A percentile compares a stretch with the other conserved stretches of the same genome.
These are phyloP conservation scores for Paraconiothyrium sp. DNA, from an alignment of 2,329 filamentous ascomycete genomes.

Conservation along the genomic window DNA sequence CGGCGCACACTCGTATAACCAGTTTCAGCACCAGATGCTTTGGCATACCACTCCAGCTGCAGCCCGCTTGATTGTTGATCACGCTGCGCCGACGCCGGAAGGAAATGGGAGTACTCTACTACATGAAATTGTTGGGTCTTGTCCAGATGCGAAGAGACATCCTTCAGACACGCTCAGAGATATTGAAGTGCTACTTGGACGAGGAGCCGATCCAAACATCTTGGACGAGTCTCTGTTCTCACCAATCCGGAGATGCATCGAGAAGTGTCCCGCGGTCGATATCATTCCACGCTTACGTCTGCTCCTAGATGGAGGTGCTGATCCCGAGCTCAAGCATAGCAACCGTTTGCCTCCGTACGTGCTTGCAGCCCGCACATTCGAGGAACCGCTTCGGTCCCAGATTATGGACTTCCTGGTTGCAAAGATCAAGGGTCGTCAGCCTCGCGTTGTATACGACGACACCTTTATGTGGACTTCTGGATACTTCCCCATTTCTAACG, in stretches of 20 bases:
- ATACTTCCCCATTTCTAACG: slow-evolving; percentile 40
- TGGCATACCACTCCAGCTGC: slow-evolving; percentile 44
- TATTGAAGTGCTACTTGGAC: slow-evolving; percentile 37
- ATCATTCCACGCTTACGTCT: slow-evolving; percentile 34
- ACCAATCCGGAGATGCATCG: slow-evolving; percentile 39
- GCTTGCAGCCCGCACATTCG: slow-evolving; percentile 38
- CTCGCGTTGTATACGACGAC: slow-evolving; percentile 19
- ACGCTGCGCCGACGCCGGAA: slow-evolving; percentile 18
- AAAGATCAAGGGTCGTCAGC: slow-evolving; percentile 33
- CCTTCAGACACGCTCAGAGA: slow-evolving; percentile 42
- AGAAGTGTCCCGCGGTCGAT: slow-evolving; percentile 39
- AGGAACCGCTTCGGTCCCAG: slow-evolving; percentile 36
- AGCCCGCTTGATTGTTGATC: slow-evolving; percentile 37
- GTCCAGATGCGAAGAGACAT: slow-evolving; percentile 43
- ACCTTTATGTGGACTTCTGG: slow-evolving; percentile 29
- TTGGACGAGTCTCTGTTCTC: slow-evolving; percentile 27
- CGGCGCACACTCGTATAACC: slow-evolving; percentile 24
- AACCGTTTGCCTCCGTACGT: slow-evolving; percentile 35
- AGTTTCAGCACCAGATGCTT: slow-evolving; percentile 43
- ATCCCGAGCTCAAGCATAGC: slow-evolving; percentile 36
- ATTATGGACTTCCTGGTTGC: slow-evolving; percentile 37
- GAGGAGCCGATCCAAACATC: slow-evolving; percentile 40
- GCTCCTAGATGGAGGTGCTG: slow-evolving; percentile 42
- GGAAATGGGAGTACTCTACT: slow-evolving; percentile 34
- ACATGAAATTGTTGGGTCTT: slow-evolving; percentile 42